Evolutionary conservation across 2,329 filamentous ascomycete species (phyloP).

Genomic region (Beauveria sp.): DNA sequence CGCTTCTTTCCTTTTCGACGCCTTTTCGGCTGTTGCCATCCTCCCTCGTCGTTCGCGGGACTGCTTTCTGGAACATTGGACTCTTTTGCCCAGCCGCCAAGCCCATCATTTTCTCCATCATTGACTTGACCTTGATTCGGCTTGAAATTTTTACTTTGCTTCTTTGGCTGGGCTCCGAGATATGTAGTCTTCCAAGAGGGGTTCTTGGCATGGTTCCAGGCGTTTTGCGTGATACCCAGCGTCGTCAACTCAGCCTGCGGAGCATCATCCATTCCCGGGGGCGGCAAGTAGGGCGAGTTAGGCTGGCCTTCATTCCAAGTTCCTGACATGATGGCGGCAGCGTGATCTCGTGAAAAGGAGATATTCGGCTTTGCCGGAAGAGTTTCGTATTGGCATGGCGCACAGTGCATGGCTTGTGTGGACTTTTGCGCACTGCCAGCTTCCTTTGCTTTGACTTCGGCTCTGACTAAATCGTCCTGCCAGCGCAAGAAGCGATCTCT

Average conservation of each 20-base stretch:
- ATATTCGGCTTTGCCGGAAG: constrained; percentile 20
- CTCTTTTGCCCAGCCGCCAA: neutral
- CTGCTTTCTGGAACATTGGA: neutral
- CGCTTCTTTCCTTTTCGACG: constrained; percentile 3
- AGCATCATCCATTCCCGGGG: constrained; percentile 5
- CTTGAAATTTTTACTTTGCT: neutral
- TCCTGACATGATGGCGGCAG: constrained; percentile 45
- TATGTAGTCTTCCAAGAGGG: constrained; percentile 3
- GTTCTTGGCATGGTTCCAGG: constrained; percentile 5
- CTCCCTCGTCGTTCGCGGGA: neutral
- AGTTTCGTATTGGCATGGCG: constrained; percentile 27
- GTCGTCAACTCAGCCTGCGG: constrained; percentile 3
- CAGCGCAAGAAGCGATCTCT: constrained; percentile 73
- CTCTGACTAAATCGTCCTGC: constrained; percentile 62
- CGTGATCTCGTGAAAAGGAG: constrained; percentile 36
- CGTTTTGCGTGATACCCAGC: neutral
- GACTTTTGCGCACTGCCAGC: constrained; percentile 14
- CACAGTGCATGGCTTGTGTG: constrained; percentile 16
- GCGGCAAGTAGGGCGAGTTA: constrained; percentile 39
- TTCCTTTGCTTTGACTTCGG: constrained; percentile 38
- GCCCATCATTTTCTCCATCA: neutral
- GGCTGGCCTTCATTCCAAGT: constrained; percentile 59
- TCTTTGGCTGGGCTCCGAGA: neutral
- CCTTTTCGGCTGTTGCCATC: constrained; percentile 6
- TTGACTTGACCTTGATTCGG: neutral